Base-by-base conservation (phyloP, 2,329 filamentous ascomycete species). In the Trichoderma simmonsii region DNA sequence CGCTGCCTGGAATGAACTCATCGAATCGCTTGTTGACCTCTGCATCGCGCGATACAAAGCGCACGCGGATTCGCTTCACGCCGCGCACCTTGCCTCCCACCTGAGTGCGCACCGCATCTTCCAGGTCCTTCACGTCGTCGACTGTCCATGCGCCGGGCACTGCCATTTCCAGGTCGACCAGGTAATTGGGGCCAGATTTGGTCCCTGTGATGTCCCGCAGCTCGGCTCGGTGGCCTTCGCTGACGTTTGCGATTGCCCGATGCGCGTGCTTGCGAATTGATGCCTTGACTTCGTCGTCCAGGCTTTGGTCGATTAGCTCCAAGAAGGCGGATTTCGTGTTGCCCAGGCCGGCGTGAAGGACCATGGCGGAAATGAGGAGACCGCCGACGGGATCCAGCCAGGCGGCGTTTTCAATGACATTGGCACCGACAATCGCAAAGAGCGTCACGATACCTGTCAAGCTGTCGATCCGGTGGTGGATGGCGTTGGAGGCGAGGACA, bases 381-480 rank as follows among this genome's bases (percentile, higher is more conserved):
- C 96, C 95, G 70, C 96, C 96, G 34, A 98, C 92, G 11, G 96
- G 95, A 81, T 99, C 96, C 65, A 98, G 86, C 95, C 96, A 98
- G 34, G 92, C 89, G 68, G 95, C 95, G 78, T 95, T 92, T 71
- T 91, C 87, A 75, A 98, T 87, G 67, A 97, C 86, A 81, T 98
- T 97, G 62, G 95, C 94, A 59, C 94, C 95, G 21, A 94, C 89
- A 77, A 99, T 97, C 28, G 93, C 95, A 71, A 92, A 86, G 34
- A 98, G 87, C 2, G 96, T 97, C 71, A 98, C 96, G 77, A 98
- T 93, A 75, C 95, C 95, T 1, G 96, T 99, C 71, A 98, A 87
- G 72, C 94, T 97, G 82, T 99, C 96, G 79, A 99, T 91, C 73
- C 96, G 93, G 85, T 98, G 96, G 83, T 99, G 96, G 75, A 98